Conservation (phyloP, 2,329 filamentous ascomycete species). For the Aspergillus versicolor region DNA sequence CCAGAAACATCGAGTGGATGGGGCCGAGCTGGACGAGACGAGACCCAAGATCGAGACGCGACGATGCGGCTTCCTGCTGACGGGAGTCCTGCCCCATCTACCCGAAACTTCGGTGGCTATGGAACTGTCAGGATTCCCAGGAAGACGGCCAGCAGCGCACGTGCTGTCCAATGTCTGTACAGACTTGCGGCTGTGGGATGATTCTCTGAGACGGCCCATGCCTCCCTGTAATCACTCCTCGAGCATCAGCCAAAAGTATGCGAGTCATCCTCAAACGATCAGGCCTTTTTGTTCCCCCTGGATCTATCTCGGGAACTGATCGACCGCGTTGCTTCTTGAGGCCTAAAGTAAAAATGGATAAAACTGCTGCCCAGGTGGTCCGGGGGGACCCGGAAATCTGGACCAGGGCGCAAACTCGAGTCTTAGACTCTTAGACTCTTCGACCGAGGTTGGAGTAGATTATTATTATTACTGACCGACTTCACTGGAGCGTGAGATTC, state of each 20-base stretch:
- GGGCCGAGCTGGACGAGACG: conserved; percentile 14
- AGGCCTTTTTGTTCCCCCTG: background rate
- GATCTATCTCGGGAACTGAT: conserved; percentile 5
- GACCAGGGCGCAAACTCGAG: conserved; percentile 1
- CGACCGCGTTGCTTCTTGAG: background rate
- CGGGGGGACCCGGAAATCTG: conserved; percentile 10
- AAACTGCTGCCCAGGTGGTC: background rate
- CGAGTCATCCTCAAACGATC: conserved; percentile 11
- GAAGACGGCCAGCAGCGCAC: background rate
- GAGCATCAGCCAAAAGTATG: background rate
- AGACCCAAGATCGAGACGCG: conserved; percentile 21
- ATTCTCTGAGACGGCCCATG: conserved; percentile 13
- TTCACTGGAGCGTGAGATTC: background rate
- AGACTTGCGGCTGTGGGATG: conserved; percentile 2
- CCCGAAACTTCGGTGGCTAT: conserved; percentile 19
- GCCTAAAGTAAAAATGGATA: background rate
- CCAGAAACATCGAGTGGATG: conserved; percentile 23
- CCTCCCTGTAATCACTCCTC: conserved; percentile 16
- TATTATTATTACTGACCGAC: background rate
- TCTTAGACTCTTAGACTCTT: background rate
- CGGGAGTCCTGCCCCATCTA: conserved; percentile 12
- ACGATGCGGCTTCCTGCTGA: conserved; percentile 12
- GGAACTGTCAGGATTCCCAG: conserved; percentile 1
- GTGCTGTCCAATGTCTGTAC: background rate
- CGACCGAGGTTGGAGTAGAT: conserved; percentile 5